These are phyloP conservation scores for Sporothrix mexicana DNA, from an alignment of 2,329 filamentous ascomycete genomes.

Conservation along the genomic window DNA sequence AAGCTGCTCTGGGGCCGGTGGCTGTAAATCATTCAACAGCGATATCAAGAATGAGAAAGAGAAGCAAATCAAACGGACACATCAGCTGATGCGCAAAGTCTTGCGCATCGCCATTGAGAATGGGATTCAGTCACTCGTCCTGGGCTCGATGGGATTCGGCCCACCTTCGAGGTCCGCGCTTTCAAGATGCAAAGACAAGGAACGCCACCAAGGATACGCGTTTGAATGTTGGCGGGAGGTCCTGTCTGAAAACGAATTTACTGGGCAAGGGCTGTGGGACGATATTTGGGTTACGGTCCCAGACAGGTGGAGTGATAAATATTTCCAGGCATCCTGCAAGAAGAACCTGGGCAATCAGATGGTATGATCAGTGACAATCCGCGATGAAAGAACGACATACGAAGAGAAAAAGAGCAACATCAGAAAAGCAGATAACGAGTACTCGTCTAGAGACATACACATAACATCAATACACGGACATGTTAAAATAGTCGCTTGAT, in stretches of 20 bases:
- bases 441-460: no score
- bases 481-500: no score
- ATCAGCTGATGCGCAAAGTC: constrained; percentile 57
- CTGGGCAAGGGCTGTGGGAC: constrained; percentile 65
- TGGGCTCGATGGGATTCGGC: constrained; percentile 73
- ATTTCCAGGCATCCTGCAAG: constrained; percentile 59
- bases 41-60: not conserved
- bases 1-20: no score
- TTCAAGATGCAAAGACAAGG: not conserved
- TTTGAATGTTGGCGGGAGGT: constrained; percentile 59
- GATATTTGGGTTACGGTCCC: constrained; percentile 69
- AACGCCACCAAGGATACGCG: constrained; percentile 55
- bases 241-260: constrained; percentile 64
- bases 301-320: constrained; percentile 49
- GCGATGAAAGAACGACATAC: no score
- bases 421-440: no score
- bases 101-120: constrained; percentile 64
- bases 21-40: no score
- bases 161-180: constrained; percentile 53
- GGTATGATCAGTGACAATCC: no score
- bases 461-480: no score
- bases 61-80: constrained; percentile 38
- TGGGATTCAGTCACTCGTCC: constrained; percentile 63
- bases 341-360: constrained; percentile 45
- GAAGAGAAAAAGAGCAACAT: no score